phyloP scores from a whole-genome alignment of 2,329 filamentous ascomycete genomes.

The Neophaeococcomyces aloes region DNA sequence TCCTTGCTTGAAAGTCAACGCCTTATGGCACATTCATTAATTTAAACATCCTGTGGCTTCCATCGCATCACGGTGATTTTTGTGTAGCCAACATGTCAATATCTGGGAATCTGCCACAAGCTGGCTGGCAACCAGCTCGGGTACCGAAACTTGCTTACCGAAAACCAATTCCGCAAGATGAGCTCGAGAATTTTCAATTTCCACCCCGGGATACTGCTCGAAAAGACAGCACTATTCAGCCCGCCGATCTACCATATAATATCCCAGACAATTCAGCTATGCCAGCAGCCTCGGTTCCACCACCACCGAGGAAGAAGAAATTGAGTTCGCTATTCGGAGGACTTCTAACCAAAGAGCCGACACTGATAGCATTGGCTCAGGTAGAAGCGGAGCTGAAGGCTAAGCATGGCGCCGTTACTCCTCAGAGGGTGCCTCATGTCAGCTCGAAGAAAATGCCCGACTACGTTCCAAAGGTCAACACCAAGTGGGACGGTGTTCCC shows the following conservation, averaged over 20 bases:
- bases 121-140: not conserved
- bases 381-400: constrained; percentile 29
- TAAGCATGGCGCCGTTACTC: constrained; percentile 31
- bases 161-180: constrained; percentile 1
- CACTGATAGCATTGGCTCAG: constrained; percentile 36
- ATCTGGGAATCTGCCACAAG: not conserved
- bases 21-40: not conserved
- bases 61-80: not conserved
- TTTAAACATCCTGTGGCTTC: not conserved
- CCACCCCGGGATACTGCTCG: not conserved
- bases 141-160: constrained; percentile 8
- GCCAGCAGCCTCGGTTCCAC: not conserved
- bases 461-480: constrained; percentile 43
- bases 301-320: constrained; percentile 24
- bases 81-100: not conserved
- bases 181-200: not conserved
- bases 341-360: constrained; percentile 42
- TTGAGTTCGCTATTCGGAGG: constrained; percentile 31
- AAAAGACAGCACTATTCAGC: not conserved
- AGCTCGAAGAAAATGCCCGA: constrained; percentile 38
- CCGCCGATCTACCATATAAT: not conserved
- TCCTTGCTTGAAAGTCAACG: not conserved
- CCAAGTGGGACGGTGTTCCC: constrained; percentile 45
- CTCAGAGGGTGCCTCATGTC: constrained; percentile 29
- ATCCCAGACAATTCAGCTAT: not conserved